Evolutionary conservation across 495 filamentous ascomycete genomes (phyloP), one percentile per base, ranked within the genome.

Genomic region (Penicillium cosmopolitanum): DNA sequence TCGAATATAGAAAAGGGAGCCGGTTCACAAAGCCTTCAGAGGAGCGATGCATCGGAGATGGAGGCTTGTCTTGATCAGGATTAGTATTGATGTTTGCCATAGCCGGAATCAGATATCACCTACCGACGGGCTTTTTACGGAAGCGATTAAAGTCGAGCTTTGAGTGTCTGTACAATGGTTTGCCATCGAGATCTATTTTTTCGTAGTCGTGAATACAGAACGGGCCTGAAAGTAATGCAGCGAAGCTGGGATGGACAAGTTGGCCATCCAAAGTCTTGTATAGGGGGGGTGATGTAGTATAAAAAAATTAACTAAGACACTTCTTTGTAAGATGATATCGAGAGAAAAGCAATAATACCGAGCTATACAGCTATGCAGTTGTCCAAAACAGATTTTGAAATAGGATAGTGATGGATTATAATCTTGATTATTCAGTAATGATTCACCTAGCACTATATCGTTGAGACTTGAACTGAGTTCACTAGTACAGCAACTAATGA

Each of bases 1-100:
- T 61, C 12, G 58, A 56, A 50, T 52, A 61, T 15, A 56, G 55
- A 31, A 56, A 61, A 34, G 58, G 58, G 40, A 43, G 15, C 15
- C 40, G 12, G n/a, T 18, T 43, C n/a, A 43, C 40, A 15, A 15
- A 43, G 12, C 1, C 11, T 43, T 43, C 11, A 10, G 40, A 43
- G 40, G 40, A 15, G 40, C n/a, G n/a, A 15, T n/a, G 40, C n/a
- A 10, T 13, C 6, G 40, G 40, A 43, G 23, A 23, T 23, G 3
- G 23, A 16, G 40, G 40, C n/a, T 43, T 43, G 40, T 43, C 40
- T 43, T 6, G 15, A 13, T 43, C n/a, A 43, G 11, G 40, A 15
- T 43, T 10, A 43, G 40, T n/a, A 19, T 43, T 15, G 1, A 13
- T 19, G 6, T 15, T 16, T 6, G n/a, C 12, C n/a, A 15, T 43